Base-by-base conservation (phyloP, 2,329 filamentous ascomycete genomes). In the Alternaria tenuissima region DNA sequence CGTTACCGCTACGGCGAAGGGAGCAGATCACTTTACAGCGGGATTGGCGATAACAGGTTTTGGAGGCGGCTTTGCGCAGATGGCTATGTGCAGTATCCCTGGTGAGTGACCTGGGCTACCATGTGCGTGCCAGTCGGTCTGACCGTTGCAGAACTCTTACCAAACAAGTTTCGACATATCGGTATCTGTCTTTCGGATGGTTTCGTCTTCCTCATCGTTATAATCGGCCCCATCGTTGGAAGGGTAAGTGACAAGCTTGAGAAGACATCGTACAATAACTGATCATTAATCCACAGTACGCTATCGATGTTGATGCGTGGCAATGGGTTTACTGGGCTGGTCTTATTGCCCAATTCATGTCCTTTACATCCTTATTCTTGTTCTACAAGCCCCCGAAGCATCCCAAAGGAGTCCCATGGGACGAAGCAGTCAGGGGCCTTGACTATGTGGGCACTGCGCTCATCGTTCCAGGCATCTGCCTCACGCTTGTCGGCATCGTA, bases 51-150 rank as follows among this genome's bases (percentile, higher is more conserved):
- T 83, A 32, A 77, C 79, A 22, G 81, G 82, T 2, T 83, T 83
- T 55, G 81, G 80, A n/a, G 80, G 71, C 18, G 81, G 77, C 6
- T 81, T 81, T 44, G 80, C 79, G 28, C 81, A 83, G 68, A 70
- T 71, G 64, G 81, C 80, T 5, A 81, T 80, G 41, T 82, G 83
- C 66, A 81, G 79, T 7, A 76, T 84, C 7, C 80, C 81, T 2
- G 82, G 44, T 32, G n/a, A 47, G 44, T 32, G 26, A 47, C 14
- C 6, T 16, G 14, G 14, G 32, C 2, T 16, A 4, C 1, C 14
- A 12, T 16, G 5, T 6, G 5, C 1, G 14, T 36, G 12, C 12
- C 3, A 16, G 32, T 14, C 32, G 5, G 12, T 34, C 32, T 34
- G 32, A 24, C 44, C 12, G 18, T 38, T 24, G 24, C 14, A 57